Percentiles rank a stretch among this genome's conserved stretches.
These are phyloP conservation scores for Lolium multiflorum DNA, from an alignment of 176 grass and related monocot species.

Conservation along the genomic window DNA sequence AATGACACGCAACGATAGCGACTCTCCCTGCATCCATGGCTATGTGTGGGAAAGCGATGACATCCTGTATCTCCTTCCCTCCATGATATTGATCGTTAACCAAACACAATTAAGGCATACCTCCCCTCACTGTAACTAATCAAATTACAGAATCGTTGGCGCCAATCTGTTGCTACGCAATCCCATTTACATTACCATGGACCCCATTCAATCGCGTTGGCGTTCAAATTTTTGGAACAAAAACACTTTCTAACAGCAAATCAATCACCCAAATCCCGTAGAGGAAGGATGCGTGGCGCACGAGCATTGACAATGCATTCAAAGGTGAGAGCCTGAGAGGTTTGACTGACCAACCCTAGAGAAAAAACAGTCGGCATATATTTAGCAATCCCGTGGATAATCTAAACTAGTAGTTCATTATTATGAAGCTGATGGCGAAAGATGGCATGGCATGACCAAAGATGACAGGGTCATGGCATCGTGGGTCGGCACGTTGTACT, in stretches of 20 bases:
- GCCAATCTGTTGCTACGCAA: no score
- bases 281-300: background rate
- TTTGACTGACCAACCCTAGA: background rate
- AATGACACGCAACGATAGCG: background rate
- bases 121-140: background rate
- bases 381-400: background rate
- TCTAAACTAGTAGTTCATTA: background rate
- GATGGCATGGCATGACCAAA: background rate
- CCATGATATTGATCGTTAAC: background rate
- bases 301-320: background rate
- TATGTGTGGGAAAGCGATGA: background rate
- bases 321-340: background rate
- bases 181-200: no score
- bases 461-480: background rate
- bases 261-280: background rate
- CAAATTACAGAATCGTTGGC: no score
- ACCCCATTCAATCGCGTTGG: no score
- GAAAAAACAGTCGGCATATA: background rate
- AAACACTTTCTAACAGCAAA: no score
- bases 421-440: background rate
- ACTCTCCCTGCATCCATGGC: background rate
- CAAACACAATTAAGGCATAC: background rate
- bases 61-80: background rate
- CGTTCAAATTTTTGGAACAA: no score
- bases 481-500: background rate